phyloP scores from a whole-genome alignment of 208 protist genomes.

The Leishmania guyanensis region DNA sequence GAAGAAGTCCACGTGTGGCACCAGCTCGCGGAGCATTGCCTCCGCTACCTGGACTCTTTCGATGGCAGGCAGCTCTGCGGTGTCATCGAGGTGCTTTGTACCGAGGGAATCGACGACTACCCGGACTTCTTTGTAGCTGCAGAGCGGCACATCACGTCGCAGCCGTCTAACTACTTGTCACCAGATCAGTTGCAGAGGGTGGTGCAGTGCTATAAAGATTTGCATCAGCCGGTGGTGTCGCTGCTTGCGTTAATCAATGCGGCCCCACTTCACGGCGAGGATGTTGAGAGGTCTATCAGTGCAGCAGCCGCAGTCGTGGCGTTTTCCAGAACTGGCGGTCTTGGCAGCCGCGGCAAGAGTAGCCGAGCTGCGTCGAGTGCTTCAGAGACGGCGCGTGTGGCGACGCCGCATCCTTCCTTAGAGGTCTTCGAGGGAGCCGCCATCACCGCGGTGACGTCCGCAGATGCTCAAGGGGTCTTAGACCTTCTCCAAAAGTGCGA shows the following conservation, averaged over 20 bases:
- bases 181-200: conserved; percentile 58
- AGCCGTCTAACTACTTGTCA: conserved; percentile 47
- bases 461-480: conserved; percentile 49
- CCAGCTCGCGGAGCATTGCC: conserved; percentile 74
- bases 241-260: conserved; percentile 47
- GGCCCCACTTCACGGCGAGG: conserved; percentile 18
- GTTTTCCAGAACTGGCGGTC: conserved; percentile 5
- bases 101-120: conserved; percentile 55
- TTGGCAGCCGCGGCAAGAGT: background rate
- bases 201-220: conserved; percentile 65
- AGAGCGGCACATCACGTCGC: conserved; percentile 61
- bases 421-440: conserved; percentile 53
- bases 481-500: conserved; percentile 75
- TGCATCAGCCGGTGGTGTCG: conserved; percentile 64
- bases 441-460: conserved; percentile 32
- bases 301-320: conserved; percentile 25
- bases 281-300: conserved; percentile 27
- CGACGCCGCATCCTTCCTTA: conserved; percentile 31
- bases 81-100: conserved; percentile 60
- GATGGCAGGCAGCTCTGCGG: conserved; percentile 63
- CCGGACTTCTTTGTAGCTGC: conserved; percentile 79
- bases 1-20: conserved; percentile 75
- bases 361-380: background rate
- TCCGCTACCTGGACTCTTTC: conserved; percentile 62
- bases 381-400: background rate